Base-by-base conservation (phyloP, 2,329 filamentous ascomycete species). In the Sporothrix curviconia region DNA sequence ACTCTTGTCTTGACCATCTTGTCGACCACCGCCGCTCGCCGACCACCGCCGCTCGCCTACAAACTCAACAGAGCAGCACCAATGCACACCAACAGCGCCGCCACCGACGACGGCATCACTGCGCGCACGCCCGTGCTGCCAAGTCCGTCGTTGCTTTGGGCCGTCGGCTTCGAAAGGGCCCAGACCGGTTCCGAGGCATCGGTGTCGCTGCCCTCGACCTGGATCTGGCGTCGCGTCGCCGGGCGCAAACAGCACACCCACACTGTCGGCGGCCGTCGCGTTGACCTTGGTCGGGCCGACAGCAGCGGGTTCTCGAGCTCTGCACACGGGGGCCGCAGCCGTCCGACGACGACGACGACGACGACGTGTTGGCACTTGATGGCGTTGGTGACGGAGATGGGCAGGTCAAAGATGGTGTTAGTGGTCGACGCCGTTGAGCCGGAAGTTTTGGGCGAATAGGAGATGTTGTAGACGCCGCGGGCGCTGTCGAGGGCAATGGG, bases 321-420 rank as follows among this genome's bases (percentile, higher is more conserved):
- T 55, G 79, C 78, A 64, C 82, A 84, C 12, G 65, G 57, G 12
- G 68, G 66, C 12, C 69, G 62, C 14, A 52, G 15, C 50, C 49
- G 17, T 71, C 70, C 2, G 71, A 70, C 1, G 74, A 72, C n/a
- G 77, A 72, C 15, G 34, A 32, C 58, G 69, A 64, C 22, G 34
- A 32, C 58, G 69, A 64, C 22, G 68, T 68, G 19, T 66, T 65
- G 32, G 70, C 66, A n/a, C 8, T 73, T 67, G 61, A 89, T 88
- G 39, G 72, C 75, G 67, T 89, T 89, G 6, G 84, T 86, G 37
- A 89, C 79, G 3, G 78, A 76, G 62, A 89, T 85, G 17, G 86
- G 86, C 12, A 89, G 71, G 63, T 89, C 83, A 64, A 88, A 88
- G 55, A 89, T 80, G 8, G 85, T 88, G 68, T n/a, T 89, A 89